Evolutionary conservation across 257 asterid genomes (phyloP).

Genomic region (Hygrophila difformis): DNA sequence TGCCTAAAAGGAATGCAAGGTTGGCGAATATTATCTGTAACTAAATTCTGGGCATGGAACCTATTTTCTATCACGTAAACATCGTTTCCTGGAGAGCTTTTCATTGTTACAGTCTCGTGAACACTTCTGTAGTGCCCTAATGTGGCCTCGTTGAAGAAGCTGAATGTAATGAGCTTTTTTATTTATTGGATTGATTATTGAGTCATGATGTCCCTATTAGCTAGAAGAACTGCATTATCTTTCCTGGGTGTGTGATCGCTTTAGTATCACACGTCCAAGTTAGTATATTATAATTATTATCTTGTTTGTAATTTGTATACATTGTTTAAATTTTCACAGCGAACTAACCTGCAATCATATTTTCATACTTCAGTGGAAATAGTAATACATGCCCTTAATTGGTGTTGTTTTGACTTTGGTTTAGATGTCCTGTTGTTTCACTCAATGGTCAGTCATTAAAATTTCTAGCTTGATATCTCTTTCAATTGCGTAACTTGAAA

Average conservation of each 20-base stretch:
- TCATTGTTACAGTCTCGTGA: constrained; percentile 2
- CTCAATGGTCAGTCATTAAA: neutral
- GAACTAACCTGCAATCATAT: too few relatives aligned
- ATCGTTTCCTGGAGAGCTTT: constrained; percentile 13
- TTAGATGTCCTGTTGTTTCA: neutral
- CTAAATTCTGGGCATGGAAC: constrained; percentile 9
- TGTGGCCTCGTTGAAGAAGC: constrained; percentile 2
- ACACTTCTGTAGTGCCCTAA: constrained; percentile 4
- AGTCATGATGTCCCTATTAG: constrained; percentile 5
- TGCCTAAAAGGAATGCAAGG: constrained; percentile 3
- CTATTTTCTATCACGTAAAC: constrained; percentile 7
- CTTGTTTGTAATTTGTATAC: too few relatives aligned
- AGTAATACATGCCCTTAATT: neutral
- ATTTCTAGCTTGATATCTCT: neutral
- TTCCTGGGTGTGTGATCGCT: constrained; percentile 14
- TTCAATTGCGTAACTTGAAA: neutral
- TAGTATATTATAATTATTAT: neutral
- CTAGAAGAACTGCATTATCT: neutral
- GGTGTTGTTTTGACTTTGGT: neutral
- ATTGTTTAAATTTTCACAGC: too few relatives aligned
- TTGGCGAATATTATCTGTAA: constrained; percentile 11
- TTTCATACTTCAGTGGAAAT: constrained; percentile 4
- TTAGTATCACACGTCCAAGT: neutral
- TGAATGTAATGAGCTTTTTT: neutral
- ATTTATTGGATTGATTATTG: neutral